Base-by-base conservation (phyloP, 1,139 yeast species). In the Yamadazyma spencermartinsiae region DNA sequence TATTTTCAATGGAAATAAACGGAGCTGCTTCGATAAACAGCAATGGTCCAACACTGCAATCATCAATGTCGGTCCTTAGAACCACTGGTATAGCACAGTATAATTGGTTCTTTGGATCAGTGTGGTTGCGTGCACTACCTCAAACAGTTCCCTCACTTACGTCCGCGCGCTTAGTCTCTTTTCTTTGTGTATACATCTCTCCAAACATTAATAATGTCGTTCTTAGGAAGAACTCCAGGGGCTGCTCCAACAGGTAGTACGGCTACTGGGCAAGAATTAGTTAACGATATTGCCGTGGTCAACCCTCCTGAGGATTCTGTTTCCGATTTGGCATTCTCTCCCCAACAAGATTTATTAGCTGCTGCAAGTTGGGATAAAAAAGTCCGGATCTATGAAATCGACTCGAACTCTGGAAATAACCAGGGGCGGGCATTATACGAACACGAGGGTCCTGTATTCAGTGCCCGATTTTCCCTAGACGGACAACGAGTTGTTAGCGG, bases 341-440 rank as follows among this genome's bases (percentile, higher is more conserved):
- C 98, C n/a, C 87, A 76, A 47, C 94, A 86, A 18, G 97, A 94
- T 51, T 68, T 81, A 43, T 62, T 84, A 42, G 80, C 95, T 2
- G 95, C 82, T 3, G 78, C 95, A 9, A 84, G 95, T 28, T 94
- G 99, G 98, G 99, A 94, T 63, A 86, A 86, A 54, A 89, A 89
- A 58, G 96, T 88, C 27, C 76, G 98, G 43, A 83, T 94, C 42
- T 94, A 94, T 70, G 98, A 92, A 60, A 80, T 90, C 18, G 80
- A 80, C 46, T 69, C 80, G 16, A 79, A 74, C 48, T 69, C 81
- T 2, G 86, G 86, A 0, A 75, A 75, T 46, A 79, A 82, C 39
- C 94, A 86, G 53, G 97, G 97, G 6, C 69, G 96, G 38, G 96
- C 98, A 1, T 61, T 90, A 56, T 90, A 76, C 58, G 96, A 88